These are phyloP conservation scores for Phymatotrichopsis omnivora DNA, from an alignment of 2,329 filamentous ascomycete genomes.

Conservation along the genomic window DNA sequence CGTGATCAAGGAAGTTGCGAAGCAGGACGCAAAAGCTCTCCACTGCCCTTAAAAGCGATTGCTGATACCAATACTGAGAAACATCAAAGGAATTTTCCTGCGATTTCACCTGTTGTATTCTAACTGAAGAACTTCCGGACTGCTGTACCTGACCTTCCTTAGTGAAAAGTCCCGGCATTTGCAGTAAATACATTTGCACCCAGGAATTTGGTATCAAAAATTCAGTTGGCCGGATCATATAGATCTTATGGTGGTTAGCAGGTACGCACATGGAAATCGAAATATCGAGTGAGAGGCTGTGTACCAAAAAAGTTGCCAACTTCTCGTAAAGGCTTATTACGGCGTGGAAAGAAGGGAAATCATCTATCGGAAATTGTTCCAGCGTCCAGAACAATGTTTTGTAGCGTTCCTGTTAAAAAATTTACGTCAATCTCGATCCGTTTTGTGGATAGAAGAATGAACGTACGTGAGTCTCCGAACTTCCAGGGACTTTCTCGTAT, in stretches of 20 bases:
- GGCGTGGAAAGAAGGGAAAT: conserved; percentile 11
- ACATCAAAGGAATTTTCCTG: background rate
- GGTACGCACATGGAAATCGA: background rate
- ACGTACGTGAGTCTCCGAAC: too few relatives aligned
- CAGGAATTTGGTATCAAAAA: conserved; percentile 9
- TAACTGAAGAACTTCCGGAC: background rate
- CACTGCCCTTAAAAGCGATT: conserved; percentile 1
- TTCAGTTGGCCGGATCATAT: conserved; percentile 5
- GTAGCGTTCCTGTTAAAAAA: too few relatives aligned
- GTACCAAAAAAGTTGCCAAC: conserved; percentile 12
- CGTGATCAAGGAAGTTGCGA: too few relatives aligned
- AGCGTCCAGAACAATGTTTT: too few relatives aligned
- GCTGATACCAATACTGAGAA: conserved; percentile 12
- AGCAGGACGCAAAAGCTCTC: conserved; percentile 14
- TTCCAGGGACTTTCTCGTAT: too few relatives aligned
- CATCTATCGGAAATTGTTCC: too few relatives aligned
- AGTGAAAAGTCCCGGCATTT: background rate
- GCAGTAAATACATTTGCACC: conserved; percentile 11
- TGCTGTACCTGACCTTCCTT: background rate
- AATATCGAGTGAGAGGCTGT: background rate
- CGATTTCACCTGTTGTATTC: background rate
- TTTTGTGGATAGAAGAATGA: too few relatives aligned
- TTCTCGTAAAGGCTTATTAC: conserved; percentile 4
- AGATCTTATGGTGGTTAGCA: conserved; percentile 3
- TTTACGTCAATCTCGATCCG: too few relatives aligned